phyloP scores from a whole-genome alignment of 306 rosid genomes.

The Trifolium dubium region DNA sequence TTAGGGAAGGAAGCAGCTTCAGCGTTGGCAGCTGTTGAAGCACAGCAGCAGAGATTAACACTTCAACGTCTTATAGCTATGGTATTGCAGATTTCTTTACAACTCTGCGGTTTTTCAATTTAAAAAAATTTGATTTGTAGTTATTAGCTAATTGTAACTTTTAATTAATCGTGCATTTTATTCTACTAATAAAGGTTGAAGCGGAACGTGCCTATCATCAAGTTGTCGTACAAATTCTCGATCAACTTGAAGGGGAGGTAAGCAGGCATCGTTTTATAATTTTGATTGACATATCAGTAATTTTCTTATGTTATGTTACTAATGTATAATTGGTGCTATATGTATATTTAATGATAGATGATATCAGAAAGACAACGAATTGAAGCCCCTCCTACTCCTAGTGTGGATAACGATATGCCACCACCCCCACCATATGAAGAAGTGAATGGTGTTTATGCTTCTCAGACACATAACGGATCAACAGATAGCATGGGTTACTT shows the following conservation, averaged over 20 bases:
- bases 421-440: conserved; percentile 96
- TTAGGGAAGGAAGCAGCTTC: conserved; percentile 98
- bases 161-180: conserved; percentile 18
- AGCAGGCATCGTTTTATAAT: conserved; percentile 26
- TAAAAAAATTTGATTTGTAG: conserved; percentile 25
- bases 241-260: conserved; percentile 98
- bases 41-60: conserved; percentile 97
- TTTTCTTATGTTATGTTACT: conserved; percentile 38
- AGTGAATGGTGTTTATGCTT: conserved; percentile 81
- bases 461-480: conserved; percentile 72
- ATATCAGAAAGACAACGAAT: conserved; percentile 83
- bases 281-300: conserved; percentile 23
- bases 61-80: conserved; percentile 95
- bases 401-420: conserved; percentile 66
- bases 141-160: conserved; percentile 25
- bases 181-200: conserved; percentile 71
- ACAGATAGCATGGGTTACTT: conserved; percentile 81
- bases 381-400: conserved; percentile 88
- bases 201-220: conserved; percentile 90
- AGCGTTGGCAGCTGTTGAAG: conserved; percentile 99
- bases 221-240: conserved; percentile 80
- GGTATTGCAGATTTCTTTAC: conserved; percentile 54
- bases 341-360: conserved; percentile 65
- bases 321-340: conserved; percentile 37
- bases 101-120: conserved; percentile 14